Evolutionary conservation across 108 stramenopile genomes (phyloP), one percentile per base, ranked within the genome.

Genomic region (Nitzschia inconspicua): DNA sequence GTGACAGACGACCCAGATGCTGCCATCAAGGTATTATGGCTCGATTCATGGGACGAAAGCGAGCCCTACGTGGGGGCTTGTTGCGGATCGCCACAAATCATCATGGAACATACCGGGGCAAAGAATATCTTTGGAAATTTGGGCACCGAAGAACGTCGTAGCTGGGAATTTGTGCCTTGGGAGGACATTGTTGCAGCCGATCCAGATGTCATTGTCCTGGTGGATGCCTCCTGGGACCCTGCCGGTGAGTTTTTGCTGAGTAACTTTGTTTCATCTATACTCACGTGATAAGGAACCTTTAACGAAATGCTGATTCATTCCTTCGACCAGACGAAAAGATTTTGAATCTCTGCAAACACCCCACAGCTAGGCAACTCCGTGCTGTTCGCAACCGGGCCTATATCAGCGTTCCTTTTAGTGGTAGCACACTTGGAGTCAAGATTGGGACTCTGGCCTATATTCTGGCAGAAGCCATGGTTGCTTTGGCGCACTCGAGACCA

Each of bases 31-130:
- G 65, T 66, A 19, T 47, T 66, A 14, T 66, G 55, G 55, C 32
- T 66, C 22, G 65, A 66, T 47, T 47, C n/a, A 0, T 57, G 39
- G 30, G 65, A 66, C 44, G 65, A 66, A 20, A 34, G 34, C 20
- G 46, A 30, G 22, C 65, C 65, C 20, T 66, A 58, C 46, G 65
- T 66, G 18, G 65, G 64, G 2, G 65, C 65, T 43, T 66, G 65
- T 25, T 66, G 65, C 20, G 65, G 65, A 20, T 40, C 41, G 27
- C 31, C 44, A 9, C 51, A 66, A 24, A 46, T 48, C 13, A 44
- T 66, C 47, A 18, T 66, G 29, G 28, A 66, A 23, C 30, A 66
- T 9, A 57, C 65, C 46, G 65, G 65, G 26, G 65, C 65, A 0
- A 47, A 37, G 31, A 57, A 66, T 47, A 30, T 66, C 11, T 66